Evolutionary conservation across 345 rosid genomes (phyloP), one percentile per base, ranked within the genome.

Genomic region (Eucalyptus regnans): DNA sequence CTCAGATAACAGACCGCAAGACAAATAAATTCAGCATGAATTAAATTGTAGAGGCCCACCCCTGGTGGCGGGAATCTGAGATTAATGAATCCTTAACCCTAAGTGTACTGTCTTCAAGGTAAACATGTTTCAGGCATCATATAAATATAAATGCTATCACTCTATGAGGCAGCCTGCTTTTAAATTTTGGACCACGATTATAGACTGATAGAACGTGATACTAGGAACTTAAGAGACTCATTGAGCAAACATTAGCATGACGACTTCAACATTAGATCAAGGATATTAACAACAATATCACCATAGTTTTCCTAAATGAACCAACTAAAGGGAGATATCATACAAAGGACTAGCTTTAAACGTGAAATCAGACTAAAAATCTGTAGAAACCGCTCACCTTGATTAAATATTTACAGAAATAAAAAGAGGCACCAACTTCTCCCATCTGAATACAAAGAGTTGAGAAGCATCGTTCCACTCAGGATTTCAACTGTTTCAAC

Each of bases 401-500:
- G 48, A 76, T 76, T 76, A 76, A 76, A 71, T 31, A 89, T 44
- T 71, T 71, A 37, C 48, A 18, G 48, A 20, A 23, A 37, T 44
- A 81, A 89, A 87, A 44, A 20, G 54, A 33, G 88, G 71, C 37
- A 81, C 87, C 68, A 51, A 41, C 66, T 50, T 89, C 85, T 71
- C 49, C 86, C 88, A 46, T 76, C 44, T 37, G 46, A 76, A 12
- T 44, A 56, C 54, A 14, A 54, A 85, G 51, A 83, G 27, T 62
- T 37, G 46, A 76, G 31, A 88, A 52, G 68, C 52, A 25, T 41
- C 5, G 10, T 48, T 31, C 46, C 43, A 89, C 58, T 93, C 90
- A 92, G 88, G 89, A 88, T 87, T 90, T 92, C 92, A 95, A 90
- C 90, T 92, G 95, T 89, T 94, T 93, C 93, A 94, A 86, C 90